phyloP scores from a whole-genome alignment of 1,139 yeast species.

The Hansenula sp. region DNA sequence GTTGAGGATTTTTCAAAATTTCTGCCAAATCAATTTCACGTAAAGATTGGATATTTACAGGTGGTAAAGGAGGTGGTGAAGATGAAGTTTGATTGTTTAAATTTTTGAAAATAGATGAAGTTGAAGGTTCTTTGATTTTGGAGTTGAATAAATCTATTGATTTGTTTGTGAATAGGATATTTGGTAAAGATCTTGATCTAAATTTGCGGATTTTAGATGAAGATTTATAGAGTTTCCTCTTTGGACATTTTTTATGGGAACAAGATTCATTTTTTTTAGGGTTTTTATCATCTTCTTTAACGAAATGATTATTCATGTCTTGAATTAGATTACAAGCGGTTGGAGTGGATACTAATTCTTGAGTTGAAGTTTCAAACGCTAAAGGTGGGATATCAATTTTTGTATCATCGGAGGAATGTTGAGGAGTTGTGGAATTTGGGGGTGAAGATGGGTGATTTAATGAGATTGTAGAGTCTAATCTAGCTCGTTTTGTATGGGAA shows the following conservation, averaged over 20 bases:
- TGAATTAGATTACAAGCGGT: slow-evolving; percentile 2
- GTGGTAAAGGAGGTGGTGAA: slow-evolving; percentile 49
- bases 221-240: slow-evolving; percentile 1
- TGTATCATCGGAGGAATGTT: neutral
- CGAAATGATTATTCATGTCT: neutral
- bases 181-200: slow-evolving; percentile 25
- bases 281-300: neutral
- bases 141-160: slow-evolving; percentile 4
- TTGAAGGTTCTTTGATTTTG: slow-evolving; percentile 3
- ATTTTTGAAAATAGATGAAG: neutral
- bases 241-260: neutral
- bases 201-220: slow-evolving; percentile 18
- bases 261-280: slow-evolving; percentile 2
- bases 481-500: slow-evolving; percentile 27
- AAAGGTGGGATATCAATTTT: slow-evolving; percentile 1
- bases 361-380: slow-evolving; percentile 3
- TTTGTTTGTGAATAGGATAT: slow-evolving; percentile 15
- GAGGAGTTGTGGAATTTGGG: slow-evolving; percentile 2
- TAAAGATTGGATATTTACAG: slow-evolving; percentile 78
- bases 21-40: slow-evolving; percentile 87
- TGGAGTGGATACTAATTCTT: slow-evolving; percentile 11
- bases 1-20: slow-evolving; percentile 85
- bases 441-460: slow-evolving; percentile 9
- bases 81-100: slow-evolving; percentile 13
- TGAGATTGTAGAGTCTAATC: slow-evolving; percentile 27